phyloP scores from a whole-genome alignment of 805 yeast species.

The Myxozyma neotropica region DNA sequence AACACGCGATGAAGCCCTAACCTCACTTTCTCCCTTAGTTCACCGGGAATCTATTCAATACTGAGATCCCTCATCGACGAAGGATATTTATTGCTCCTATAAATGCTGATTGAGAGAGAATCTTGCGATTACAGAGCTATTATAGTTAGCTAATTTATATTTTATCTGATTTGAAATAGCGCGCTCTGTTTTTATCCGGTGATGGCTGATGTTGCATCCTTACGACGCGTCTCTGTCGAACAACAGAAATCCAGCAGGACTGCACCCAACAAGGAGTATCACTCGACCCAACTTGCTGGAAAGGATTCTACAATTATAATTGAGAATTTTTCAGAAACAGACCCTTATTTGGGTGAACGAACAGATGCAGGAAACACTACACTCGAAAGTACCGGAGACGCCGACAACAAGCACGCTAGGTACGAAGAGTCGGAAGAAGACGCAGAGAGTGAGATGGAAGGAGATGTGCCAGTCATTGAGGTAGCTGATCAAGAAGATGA shows the following conservation, averaged over 20 bases:
- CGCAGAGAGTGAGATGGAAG: slow-evolving; percentile 16
- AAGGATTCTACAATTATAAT: slow-evolving; percentile 13
- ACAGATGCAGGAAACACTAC: not conserved
- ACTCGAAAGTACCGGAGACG: slow-evolving; percentile 7
- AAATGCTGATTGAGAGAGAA: too few species aligned
- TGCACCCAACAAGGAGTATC: not conserved
- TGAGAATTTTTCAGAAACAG: slow-evolving; percentile 1
- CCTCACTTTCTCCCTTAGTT: not conserved
- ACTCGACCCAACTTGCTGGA: not conserved
- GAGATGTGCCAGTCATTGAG: not conserved
- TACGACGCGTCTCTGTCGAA: slow-evolving; percentile 4
- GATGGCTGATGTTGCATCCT: not conserved
- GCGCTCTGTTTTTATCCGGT: not conserved
- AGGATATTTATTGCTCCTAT: too few species aligned
- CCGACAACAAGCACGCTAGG: slow-evolving; percentile 6
- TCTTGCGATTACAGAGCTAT: too few species aligned
- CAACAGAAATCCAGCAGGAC: not conserved
- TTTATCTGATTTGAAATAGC: not conserved
- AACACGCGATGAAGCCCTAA: slow-evolving; percentile 1
- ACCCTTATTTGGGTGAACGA: not conserved
- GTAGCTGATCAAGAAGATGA: slow-evolving; percentile 15
- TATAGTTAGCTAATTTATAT: not conserved
- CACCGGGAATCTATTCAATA: not conserved
- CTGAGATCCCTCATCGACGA: not conserved
- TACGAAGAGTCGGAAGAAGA: slow-evolving; percentile 21